Evolutionary conservation across 2,329 filamentous ascomycete species (phyloP), one percentile per base, ranked within the genome.

Genomic region (Colletotrichum musae): DNA sequence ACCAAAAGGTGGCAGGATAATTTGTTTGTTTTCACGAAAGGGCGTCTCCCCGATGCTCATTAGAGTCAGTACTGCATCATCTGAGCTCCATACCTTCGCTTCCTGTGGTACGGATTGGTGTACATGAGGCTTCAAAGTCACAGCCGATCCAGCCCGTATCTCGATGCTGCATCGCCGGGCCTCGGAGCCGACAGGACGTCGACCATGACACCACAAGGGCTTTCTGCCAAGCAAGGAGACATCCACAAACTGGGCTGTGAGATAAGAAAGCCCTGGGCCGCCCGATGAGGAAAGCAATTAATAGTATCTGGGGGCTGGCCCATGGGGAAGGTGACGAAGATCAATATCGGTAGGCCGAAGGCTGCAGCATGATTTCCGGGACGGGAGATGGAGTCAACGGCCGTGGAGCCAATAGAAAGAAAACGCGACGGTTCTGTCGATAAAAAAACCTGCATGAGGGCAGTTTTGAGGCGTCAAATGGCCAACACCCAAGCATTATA

Each of bases 121-220:
- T 10, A 7, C 32, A 36, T 10, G 32, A 36, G 32, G 7, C 7
- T 36, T 36, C 32, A 18, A 21, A 21, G 9, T 18, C 9, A 1
- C 9, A 6, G n/a, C 45, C 18, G 45, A 18, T 7, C 45, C 18
- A 9, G 54, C 18, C 28, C 13, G 13, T 12, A 36, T 12, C 28
- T 21, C 21, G 10, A 18, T 50, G 16, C 21, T 43, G 21, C n/a
- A 16, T 41, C 16, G 5, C 41, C 41, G 41, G 58, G 12, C n/a
- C 28, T 50, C 12, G 9, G 41, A 62, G 41, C 58, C 63, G 21
- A 56, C 9, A 26, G 18, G 16, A 7, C 61, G 47, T 60, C 24
- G 13, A 52, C 21, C 52, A 12, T 41, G 16, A 43, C 48, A 39
- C 28, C 39, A 13, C 18, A 24, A 48, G 39, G 18, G 18, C 41